Conservation (phyloP, 139 green algal species). For the Haematococcus lacustris region DNA sequence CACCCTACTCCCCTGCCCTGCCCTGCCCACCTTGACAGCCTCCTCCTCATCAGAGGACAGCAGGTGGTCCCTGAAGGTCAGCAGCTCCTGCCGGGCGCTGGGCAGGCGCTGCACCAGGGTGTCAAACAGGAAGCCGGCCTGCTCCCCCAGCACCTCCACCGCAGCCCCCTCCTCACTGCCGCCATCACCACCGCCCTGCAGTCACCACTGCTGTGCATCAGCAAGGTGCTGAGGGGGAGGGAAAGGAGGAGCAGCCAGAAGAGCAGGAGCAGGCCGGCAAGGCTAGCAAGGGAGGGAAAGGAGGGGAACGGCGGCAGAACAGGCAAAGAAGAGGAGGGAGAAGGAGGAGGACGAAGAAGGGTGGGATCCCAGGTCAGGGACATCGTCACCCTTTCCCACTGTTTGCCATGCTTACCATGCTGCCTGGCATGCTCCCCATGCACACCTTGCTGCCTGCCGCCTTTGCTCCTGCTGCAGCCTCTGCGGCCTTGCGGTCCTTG, state of each 20-base stretch:
- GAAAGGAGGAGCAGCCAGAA: background rate
- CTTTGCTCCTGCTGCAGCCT: background rate
- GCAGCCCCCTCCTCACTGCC: background rate
- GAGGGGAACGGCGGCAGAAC: no score
- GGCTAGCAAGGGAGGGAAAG: background rate
- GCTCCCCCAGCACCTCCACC: conserved; percentile 19
- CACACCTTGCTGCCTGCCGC: no score
- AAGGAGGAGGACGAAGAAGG: no score
- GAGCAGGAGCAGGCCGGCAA: background rate
- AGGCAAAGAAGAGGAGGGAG: no score
- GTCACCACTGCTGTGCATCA: no score
- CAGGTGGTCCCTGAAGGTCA: conserved; percentile 71
- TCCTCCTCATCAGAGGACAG: conserved; percentile 48
- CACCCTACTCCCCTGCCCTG: no score
- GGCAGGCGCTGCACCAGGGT: conserved; percentile 52
- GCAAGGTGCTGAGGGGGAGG: background rate
- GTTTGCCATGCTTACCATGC: no score
- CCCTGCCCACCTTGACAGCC: conserved; percentile 58
- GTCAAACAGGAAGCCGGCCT: conserved; percentile 70
- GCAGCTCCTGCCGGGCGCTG: conserved; percentile 54
- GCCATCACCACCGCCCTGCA: no score
- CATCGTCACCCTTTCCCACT: no score
- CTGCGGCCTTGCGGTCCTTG: conserved; percentile 3
- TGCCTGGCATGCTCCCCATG: no score
- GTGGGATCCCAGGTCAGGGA: no score